phyloP scores from a whole-genome alignment of 495 filamentous ascomycete species.

The Penicillium cinerascens region DNA sequence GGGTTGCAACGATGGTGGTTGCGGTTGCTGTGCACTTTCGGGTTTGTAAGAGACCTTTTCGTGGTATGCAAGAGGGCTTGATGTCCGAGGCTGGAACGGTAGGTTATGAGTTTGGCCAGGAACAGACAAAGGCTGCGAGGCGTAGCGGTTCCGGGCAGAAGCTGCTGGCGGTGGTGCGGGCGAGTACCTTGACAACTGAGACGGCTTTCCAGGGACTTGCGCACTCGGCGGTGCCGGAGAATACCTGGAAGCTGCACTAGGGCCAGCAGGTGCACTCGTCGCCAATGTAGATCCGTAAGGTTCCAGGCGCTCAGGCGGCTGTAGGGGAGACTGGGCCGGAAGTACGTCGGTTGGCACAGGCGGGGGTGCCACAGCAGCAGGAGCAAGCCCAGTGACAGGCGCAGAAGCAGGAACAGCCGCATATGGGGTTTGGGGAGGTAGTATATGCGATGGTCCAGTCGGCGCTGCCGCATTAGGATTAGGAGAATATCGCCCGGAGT shows the following conservation, averaged over 20 bases:
- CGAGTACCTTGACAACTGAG: slow-evolving; percentile 38
- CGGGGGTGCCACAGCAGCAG: slow-evolving; percentile 12
- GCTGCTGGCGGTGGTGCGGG: slow-evolving; percentile 44
- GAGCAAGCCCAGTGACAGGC: background rate
- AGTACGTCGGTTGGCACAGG: background rate
- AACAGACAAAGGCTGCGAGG: slow-evolving; percentile 47
- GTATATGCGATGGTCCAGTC: slow-evolving; percentile 2
- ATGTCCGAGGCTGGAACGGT: slow-evolving; percentile 78
- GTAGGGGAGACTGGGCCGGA: slow-evolving; percentile 34
- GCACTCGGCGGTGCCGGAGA: slow-evolving; percentile 36
- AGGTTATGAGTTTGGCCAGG: slow-evolving; percentile 42
- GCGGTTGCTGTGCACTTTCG: slow-evolving; percentile 18
- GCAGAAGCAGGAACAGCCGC: background rate
- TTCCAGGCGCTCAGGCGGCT: slow-evolving; percentile 56
- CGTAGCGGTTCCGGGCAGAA: slow-evolving; percentile 44
- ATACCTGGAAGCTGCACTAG: slow-evolving; percentile 39
- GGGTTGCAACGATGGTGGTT: slow-evolving; percentile 27
- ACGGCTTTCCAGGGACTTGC: slow-evolving; percentile 30
- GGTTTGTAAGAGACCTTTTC: slow-evolving; percentile 42
- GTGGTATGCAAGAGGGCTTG: slow-evolving; percentile 74
- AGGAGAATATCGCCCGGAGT: slow-evolving; percentile 52
- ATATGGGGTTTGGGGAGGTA: slow-evolving; percentile 10
- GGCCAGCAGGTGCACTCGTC: slow-evolving; percentile 36
- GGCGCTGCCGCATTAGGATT: slow-evolving; percentile 23
- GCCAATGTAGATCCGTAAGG: slow-evolving; percentile 54